Evolutionary conservation across 192 early-diverging fungal genomes (phyloP), one percentile per base, ranked within the genome.

Genomic region (Blastocladiella britannica): DNA sequence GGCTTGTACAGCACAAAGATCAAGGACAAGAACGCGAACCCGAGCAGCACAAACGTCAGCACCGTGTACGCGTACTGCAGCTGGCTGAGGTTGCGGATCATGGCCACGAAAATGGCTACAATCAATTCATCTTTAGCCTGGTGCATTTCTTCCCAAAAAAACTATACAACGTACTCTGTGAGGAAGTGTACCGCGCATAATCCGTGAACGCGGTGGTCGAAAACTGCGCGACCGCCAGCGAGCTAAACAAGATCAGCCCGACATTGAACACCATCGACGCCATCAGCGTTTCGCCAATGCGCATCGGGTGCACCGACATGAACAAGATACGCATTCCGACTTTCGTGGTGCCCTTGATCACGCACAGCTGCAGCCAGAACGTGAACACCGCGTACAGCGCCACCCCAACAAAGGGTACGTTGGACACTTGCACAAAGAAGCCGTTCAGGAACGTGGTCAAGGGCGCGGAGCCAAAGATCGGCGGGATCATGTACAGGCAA

Each of bases 281-380:
- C 76, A 80, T 80, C 65, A 80, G 54, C 9, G 77, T 80, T 51
- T 79, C 77, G 53, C 73, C 74, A 54, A 79, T 60, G 51, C 77
- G 69, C 62, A 80, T 57, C 15, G 77, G 76, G 58, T 80, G 78
- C 23, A 80, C 66, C 22, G 76, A 65, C 26, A 80, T 61, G 55
- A 80, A 77, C 31, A 77, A 53, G 22, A 80, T 57, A 22, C 72
- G 47, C 78, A 80, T 80, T 4, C 78, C 78, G 22, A 80, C 51
- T 54, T 78, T 71, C 4, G 66, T 55, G 28, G 58, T 69, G 22
- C 76, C 78, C 58, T 80, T 80, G 55, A 80, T 64, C 23, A 78
- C 75, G 59, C 76, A 80, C 6, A 56, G 60, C 8, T 80, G 64
- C 22, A 80, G 62, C 53, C 76, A 80, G 59, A 80, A 80, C 8